A percentile compares a stretch with the other conserved stretches of the same genome.
Evolutionary conservation across 345 rosid species (phyloP).

Genomic region (Citropsis articulata): DNA sequence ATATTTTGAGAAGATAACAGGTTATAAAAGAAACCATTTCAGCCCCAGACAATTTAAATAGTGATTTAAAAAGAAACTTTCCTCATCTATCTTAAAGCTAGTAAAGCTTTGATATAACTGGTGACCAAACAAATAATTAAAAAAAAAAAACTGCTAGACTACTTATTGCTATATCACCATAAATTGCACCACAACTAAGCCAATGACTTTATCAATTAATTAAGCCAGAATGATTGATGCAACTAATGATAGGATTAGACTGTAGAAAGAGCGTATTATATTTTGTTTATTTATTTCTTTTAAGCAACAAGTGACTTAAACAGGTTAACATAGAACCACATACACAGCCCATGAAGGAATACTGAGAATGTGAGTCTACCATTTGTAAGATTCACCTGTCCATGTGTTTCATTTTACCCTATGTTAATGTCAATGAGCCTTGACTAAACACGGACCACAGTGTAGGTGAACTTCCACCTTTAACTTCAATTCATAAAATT

Average conservation of each 20-base stretch:
- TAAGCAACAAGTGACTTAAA: neutral
- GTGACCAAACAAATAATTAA: neutral
- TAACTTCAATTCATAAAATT: too few relatives aligned
- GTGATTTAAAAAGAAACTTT: too few relatives aligned
- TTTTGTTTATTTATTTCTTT: neutral
- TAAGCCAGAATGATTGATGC: neutral
- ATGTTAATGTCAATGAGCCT: neutral
- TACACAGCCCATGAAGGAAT: neutral
- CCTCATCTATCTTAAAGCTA: too few relatives aligned
- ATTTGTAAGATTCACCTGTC: neutral
- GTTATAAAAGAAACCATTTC: too few relatives aligned
- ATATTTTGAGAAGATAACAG: too few relatives aligned
- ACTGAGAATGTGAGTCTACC: neutral
- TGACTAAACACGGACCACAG: neutral
- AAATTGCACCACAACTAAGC: neutral
- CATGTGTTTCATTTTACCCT: neutral
- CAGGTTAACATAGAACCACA: neutral
- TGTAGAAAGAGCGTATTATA: neutral
- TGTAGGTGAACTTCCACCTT: neutral
- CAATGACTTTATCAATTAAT: neutral
- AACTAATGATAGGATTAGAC: too few relatives aligned
- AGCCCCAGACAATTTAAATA: too few relatives aligned
- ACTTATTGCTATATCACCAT: neutral
- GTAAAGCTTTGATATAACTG: neutral
- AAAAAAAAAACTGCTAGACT: too few relatives aligned